Evolutionary conservation across 805 yeast species (phyloP).

Genomic region (Metahyphopichia silvanorum): DNA sequence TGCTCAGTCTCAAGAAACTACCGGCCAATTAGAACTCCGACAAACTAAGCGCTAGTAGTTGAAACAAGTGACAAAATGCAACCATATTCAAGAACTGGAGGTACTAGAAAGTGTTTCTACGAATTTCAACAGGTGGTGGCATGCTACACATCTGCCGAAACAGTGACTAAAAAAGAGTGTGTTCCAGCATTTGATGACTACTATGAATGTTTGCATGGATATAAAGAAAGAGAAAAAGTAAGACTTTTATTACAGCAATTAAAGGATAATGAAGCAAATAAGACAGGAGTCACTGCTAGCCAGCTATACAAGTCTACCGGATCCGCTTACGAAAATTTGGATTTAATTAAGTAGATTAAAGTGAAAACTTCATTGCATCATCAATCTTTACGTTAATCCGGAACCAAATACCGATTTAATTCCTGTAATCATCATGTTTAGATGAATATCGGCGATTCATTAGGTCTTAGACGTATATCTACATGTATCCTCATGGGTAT

Average conservation of each 20-base stretch:
- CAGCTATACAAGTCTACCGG: constrained; percentile 42
- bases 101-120: constrained; percentile 46
- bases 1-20: not conserved
- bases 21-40: too few relatives aligned
- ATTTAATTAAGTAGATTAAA: constrained; percentile 30
- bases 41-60: too few relatives aligned
- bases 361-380: too few relatives aligned
- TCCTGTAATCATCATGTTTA: too few relatives aligned
- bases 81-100: constrained; percentile 46
- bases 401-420: too few relatives aligned
- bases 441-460: too few relatives aligned
- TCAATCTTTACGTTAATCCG: too few relatives aligned
- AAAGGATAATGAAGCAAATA: constrained; percentile 39
- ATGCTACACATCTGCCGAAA: constrained; percentile 45
- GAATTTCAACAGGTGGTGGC: constrained; percentile 44
- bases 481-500: too few relatives aligned
- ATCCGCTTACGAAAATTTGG: constrained; percentile 40
- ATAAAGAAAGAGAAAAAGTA: constrained; percentile 43
- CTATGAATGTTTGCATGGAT: constrained; percentile 46
- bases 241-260: constrained; percentile 45
- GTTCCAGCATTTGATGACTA: constrained; percentile 44
- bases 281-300: constrained; percentile 39
- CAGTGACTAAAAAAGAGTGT: constrained; percentile 38
- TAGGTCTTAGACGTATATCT: too few relatives aligned
- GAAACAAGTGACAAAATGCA: constrained; percentile 30